A percentile compares a stretch with the other conserved stretches of the same genome.
These are phyloP conservation scores for Linum tenue DNA, from an alignment of 345 rosid genomes.

Conservation along the genomic window DNA sequence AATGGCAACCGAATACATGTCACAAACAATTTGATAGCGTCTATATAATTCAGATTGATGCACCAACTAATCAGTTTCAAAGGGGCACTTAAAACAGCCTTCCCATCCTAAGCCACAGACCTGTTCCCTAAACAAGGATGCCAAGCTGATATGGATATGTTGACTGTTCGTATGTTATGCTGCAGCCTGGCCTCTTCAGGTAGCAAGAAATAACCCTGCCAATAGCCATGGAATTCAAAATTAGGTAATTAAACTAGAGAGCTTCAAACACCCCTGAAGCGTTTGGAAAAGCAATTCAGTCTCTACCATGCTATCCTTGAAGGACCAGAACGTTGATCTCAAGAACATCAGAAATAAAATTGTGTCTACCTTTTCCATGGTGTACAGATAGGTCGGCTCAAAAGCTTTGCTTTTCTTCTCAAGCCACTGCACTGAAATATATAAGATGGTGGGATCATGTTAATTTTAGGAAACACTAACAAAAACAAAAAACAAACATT, in stretches of 20 bases:
- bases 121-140: slow-evolving; percentile 99
- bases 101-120: slow-evolving; percentile 18
- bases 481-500: background rate
- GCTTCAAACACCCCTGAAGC: background rate
- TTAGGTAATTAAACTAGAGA: slow-evolving; percentile 2
- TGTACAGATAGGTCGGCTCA: slow-evolving; percentile 86
- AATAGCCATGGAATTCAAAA: slow-evolving; percentile 1
- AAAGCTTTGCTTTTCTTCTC: slow-evolving; percentile 69
- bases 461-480: slow-evolving; percentile 2
- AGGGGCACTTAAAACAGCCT: background rate
- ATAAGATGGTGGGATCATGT: slow-evolving; percentile 10
- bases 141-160: slow-evolving; percentile 80
- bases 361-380: slow-evolving; percentile 92
- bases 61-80: background rate
- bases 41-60: background rate
- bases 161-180: slow-evolving; percentile 73
- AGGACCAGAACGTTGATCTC: background rate
- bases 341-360: slow-evolving; percentile 1
- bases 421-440: slow-evolving; percentile 67
- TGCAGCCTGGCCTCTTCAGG: slow-evolving; percentile 78
- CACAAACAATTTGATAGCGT: background rate
- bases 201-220: slow-evolving; percentile 84
- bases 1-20: background rate
- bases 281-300: background rate
- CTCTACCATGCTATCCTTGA: background rate